Conservation (phyloP, 164 flowering plant genomes). For the Annona squamosa region DNA sequence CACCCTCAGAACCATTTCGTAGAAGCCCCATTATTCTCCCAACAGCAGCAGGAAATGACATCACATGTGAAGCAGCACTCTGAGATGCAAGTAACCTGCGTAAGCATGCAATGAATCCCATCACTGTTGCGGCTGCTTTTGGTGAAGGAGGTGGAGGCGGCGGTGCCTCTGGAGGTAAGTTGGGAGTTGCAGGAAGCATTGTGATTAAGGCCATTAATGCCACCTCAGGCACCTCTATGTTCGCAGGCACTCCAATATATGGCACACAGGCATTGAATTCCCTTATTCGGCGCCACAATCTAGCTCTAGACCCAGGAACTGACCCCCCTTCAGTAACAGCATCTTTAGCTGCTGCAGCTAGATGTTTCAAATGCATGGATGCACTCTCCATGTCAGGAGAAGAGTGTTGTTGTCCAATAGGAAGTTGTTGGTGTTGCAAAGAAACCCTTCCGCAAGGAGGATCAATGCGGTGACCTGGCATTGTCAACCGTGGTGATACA, state of each 20-base stretch:
- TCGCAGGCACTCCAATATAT: slow-evolving; percentile 78
- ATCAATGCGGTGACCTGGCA: slow-evolving; percentile 99
- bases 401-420: slow-evolving; percentile 36
- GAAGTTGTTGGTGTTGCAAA: slow-evolving; percentile 31
- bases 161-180: slow-evolving; percentile 85
- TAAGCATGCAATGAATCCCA: slow-evolving; percentile 84
- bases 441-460: slow-evolving; percentile 93
- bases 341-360: slow-evolving; percentile 94
- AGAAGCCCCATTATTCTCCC: slow-evolving; percentile 96
- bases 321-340: slow-evolving; percentile 96
- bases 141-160: slow-evolving; percentile 98
- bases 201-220: slow-evolving; percentile 94
- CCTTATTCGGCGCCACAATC: slow-evolving; percentile 93
- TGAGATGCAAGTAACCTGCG: slow-evolving; percentile 79
- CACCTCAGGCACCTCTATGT: slow-evolving; percentile 90
- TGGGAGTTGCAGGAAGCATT: slow-evolving; percentile 92
- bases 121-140: slow-evolving; percentile 96
- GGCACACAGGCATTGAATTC: slow-evolving; percentile 95
- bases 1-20: slow-evolving; percentile 97
- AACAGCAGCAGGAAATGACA: slow-evolving; percentile 99
- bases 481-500: slow-evolving; percentile 79
- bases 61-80: slow-evolving; percentile 93
- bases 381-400: slow-evolving; percentile 61
- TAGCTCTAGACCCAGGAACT: slow-evolving; percentile 96
- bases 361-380: slow-evolving; percentile 84